Conservation (phyloP, 495 filamentous ascomycete species). For the Penicillium psychrofluorescens region DNA sequence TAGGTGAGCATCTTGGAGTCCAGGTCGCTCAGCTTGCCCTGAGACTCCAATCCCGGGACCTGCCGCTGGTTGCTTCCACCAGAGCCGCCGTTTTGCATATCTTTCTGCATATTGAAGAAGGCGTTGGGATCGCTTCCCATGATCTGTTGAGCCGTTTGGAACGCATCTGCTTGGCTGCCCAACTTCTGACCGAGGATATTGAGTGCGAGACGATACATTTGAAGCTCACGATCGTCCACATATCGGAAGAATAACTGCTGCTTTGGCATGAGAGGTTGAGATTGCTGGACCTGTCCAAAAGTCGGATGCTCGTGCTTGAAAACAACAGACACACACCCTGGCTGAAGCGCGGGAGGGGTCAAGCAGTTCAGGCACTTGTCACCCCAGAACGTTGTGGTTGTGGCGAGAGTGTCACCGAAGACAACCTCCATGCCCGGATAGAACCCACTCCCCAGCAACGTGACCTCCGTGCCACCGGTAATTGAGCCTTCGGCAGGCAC, state of each 20-base stretch:
- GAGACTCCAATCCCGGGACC: conserved; percentile 33
- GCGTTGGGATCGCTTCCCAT: conserved; percentile 41
- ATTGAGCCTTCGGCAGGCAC: conserved; percentile 77
- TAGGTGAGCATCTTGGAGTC: conserved; percentile 66
- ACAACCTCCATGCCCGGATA: conserved; percentile 74
- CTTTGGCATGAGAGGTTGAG: conserved; percentile 42
- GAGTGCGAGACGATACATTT: conserved; percentile 46
- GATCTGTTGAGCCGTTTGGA: conserved; percentile 43
- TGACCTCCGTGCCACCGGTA: conserved; percentile 78
- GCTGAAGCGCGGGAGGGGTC: conserved; percentile 62
- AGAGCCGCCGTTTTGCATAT: conserved; percentile 34
- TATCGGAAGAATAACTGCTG: conserved; percentile 67
- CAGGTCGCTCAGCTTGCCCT: conserved; percentile 45
- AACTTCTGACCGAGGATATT: conserved; percentile 42
- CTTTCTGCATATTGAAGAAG: conserved; percentile 36
- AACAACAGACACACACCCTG: conserved; percentile 68
- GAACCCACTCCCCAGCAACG: conserved; percentile 72
- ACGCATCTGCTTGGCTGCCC: conserved; percentile 42
- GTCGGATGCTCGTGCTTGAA: conserved; percentile 56
- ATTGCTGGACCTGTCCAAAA: conserved; percentile 36
- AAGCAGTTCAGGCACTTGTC: conserved; percentile 76
- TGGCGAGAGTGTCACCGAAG: conserved; percentile 73
- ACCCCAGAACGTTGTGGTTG: conserved; percentile 77
- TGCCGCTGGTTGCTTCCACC: conserved; percentile 35
- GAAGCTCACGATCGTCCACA: conserved; percentile 68